These are phyloP conservation scores for Simplicillium sp. DNA, from an alignment of 2,329 filamentous ascomycete genomes.

Conservation along the genomic window DNA sequence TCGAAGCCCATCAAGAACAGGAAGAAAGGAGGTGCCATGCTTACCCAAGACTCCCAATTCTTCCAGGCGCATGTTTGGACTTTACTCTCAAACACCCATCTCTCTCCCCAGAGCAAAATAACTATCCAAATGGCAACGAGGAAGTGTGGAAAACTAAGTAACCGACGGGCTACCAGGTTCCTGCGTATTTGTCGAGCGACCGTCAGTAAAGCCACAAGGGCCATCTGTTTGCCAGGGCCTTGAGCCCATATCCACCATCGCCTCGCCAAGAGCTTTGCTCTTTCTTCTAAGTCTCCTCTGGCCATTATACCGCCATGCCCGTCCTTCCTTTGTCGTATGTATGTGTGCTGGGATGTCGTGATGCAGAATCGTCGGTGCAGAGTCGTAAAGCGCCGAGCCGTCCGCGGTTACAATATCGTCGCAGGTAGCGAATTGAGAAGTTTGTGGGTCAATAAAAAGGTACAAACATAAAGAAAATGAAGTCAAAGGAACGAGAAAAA, in stretches of 20 bases:
- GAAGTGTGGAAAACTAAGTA: slow-evolving; percentile 55
- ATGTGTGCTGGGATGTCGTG: no score
- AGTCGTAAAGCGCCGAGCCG: background rate
- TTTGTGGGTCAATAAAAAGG: no score
- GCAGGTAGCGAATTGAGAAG: background rate
- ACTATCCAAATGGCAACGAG: slow-evolving; percentile 67
- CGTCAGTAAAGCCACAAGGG: slow-evolving; percentile 18
- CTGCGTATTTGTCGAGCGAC: slow-evolving; percentile 16
- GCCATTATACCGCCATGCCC: slow-evolving; percentile 3
- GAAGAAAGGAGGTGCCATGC: slow-evolving; percentile 15
- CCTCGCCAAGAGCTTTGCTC: slow-evolving; percentile 15
- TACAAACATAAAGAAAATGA: no score
- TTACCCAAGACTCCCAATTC: slow-evolving; percentile 88
- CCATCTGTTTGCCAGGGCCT: slow-evolving; percentile 28
- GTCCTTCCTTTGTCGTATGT: background rate
- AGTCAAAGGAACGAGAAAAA: no score
- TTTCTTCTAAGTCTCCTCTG: slow-evolving; percentile 10
- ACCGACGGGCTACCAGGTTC: slow-evolving; percentile 40
- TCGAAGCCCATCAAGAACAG: background rate
- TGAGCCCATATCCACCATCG: slow-evolving; percentile 30
- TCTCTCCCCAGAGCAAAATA: slow-evolving; percentile 76
- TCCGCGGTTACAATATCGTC: background rate
- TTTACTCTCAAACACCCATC: slow-evolving; percentile 62
- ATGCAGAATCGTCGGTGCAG: no score
- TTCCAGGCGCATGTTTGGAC: slow-evolving; percentile 71